Conservation (phyloP, 768 basidiomycete genomes). For the Thelephora aurantiotincta region DNA sequence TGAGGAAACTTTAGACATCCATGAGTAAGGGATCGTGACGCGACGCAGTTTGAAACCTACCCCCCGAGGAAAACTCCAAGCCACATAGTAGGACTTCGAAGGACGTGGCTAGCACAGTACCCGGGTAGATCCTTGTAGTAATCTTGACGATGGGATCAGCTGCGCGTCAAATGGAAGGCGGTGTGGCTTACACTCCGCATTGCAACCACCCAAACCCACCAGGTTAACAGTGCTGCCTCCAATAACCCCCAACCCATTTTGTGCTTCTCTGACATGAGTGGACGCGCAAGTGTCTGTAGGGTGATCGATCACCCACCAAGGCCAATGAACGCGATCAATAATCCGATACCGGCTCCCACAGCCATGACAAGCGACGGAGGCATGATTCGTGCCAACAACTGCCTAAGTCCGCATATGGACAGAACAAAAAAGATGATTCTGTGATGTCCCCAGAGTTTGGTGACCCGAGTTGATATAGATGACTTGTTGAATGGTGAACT, state of each 20-base stretch:
- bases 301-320: constrained; percentile 30
- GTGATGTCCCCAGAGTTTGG: not conserved
- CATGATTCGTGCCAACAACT: constrained; percentile 83
- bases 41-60: constrained; percentile 21
- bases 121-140: constrained; percentile 31
- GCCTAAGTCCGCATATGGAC: constrained; percentile 71
- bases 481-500: constrained; percentile 10
- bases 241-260: constrained; percentile 58
- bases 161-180: not conserved
- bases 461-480: not conserved
- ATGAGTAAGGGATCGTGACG: not conserved
- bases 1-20: constrained; percentile 38
- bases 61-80: constrained; percentile 79
- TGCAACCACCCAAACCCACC: constrained; percentile 68
- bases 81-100: constrained; percentile 74
- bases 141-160: constrained; percentile 17
- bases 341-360: constrained; percentile 76
- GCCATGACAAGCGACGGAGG: constrained; percentile 77
- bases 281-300: constrained; percentile 1
- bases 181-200: constrained; percentile 24
- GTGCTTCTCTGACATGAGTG: constrained; percentile 23
- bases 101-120: constrained; percentile 50
- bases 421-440: constrained; percentile 77
- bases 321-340: constrained; percentile 83
- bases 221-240: constrained; percentile 59